Conservation (phyloP, 1,139 yeast species). For the Diutina neorugosa region DNA sequence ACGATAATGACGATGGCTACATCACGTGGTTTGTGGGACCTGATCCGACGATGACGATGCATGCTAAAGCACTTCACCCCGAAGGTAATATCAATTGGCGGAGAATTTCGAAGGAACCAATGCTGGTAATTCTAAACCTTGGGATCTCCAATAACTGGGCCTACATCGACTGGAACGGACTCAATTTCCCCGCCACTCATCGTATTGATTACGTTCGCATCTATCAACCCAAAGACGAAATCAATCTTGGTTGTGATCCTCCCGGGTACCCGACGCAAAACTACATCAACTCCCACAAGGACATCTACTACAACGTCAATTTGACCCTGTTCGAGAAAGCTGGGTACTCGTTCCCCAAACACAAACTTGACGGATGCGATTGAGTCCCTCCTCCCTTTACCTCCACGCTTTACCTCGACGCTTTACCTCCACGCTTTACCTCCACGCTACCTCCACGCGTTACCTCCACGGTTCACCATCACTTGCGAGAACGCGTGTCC, state of each 20-base stretch:
- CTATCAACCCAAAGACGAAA: conserved; percentile 52
- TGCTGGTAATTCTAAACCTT: conserved; percentile 39
- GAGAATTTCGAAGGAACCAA: conserved; percentile 17
- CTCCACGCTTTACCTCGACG: no score
- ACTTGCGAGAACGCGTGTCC: no score
- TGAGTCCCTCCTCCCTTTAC: background rate
- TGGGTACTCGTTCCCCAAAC: conserved; percentile 54
- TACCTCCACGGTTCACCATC: no score
- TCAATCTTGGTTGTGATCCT: conserved; percentile 65
- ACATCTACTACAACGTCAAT: conserved; percentile 53
- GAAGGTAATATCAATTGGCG: conserved; percentile 29
- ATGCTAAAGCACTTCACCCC: conserved; percentile 57
- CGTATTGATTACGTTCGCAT: conserved; percentile 66
- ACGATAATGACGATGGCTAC: conserved; percentile 58
- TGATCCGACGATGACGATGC: conserved; percentile 49
- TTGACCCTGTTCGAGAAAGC: conserved; percentile 42
- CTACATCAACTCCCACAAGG: conserved; percentile 51
- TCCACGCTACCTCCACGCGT: no score
- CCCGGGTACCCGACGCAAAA: conserved; percentile 57
- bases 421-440: no score
- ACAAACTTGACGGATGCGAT: conserved; percentile 14
- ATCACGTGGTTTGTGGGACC: conserved; percentile 75
- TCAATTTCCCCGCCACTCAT: conserved; percentile 57
- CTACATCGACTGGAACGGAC: conserved; percentile 63
- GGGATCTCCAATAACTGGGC: conserved; percentile 80